Base-by-base conservation (phyloP, 768 basidiomycete species). In the Agaricus subrufescens region DNA sequence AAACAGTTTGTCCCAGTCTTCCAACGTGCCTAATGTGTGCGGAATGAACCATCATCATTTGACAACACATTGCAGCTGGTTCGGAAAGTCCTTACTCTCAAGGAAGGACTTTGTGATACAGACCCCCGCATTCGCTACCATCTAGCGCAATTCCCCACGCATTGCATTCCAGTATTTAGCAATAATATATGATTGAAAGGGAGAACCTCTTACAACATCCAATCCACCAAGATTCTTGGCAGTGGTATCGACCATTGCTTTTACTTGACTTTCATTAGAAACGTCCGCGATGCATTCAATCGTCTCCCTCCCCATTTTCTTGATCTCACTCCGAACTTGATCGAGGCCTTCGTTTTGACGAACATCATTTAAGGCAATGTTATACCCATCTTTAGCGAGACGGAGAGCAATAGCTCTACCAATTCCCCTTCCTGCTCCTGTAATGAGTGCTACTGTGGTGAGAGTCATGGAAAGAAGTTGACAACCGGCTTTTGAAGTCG, bases 351-450 rank as follows among this genome's bases (percentile, higher is more conserved):
- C 40, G 3, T 57, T 46, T 0, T 56, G 45, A 7, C 58, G 52
- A 4, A 75, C 57, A 45, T 77, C 78, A 15, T 74, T 76, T 47
- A 78, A 53, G 29, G 70, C 71, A 27, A 79, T 60, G 50, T 77
- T 72, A 58, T 72, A 73, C 14, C 76, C 76, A 51, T 75, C 78
- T 7, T 63, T 56, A 15, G 79, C 75, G 26, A 80, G 71, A 3
- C 75, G 67, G 8, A 73, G 62, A 23, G 77, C 75, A 39, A 79
- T 75, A 46, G 74, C 75, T 19, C 71, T 67, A 5, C 78, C 79
- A 30, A 78, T 79, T 19, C 79, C 79, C 48, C 71, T 73, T 2
- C 69, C 70, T 10, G 70, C 71, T 23, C 78, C 80, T 0, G 79
- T 79, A 37, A 81, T 66, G 55, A 78, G 63, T 4, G 75, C 78